Percentiles rank a stretch among this genome's conserved stretches.
Evolutionary conservation across 345 rosid species (phyloP).

Genomic region (Melastoma malabathricum): DNA sequence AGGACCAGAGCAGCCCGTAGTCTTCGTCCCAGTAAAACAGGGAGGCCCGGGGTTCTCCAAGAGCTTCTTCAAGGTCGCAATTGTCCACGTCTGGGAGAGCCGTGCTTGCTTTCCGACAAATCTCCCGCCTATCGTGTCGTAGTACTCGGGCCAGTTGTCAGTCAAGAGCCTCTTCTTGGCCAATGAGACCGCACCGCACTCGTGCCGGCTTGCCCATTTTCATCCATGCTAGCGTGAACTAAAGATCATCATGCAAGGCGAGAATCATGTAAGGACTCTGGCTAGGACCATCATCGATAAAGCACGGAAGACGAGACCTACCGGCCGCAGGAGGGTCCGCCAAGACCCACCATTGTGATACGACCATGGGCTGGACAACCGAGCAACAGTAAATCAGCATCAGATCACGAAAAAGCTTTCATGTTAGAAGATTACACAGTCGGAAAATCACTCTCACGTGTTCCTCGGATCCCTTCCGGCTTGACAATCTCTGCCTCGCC

Average conservation of each 20-base stretch:
- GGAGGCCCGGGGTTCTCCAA: slow-evolving; percentile 75
- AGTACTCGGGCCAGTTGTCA: slow-evolving; percentile 88
- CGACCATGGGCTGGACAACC: slow-evolving; percentile 71
- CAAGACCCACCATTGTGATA: slow-evolving; percentile 98
- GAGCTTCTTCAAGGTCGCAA: slow-evolving; percentile 80
- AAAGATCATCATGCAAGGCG: slow-evolving; percentile 7
- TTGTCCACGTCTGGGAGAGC: slow-evolving; percentile 75
- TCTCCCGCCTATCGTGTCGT: slow-evolving; percentile 63
- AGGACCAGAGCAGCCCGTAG: slow-evolving; percentile 69
- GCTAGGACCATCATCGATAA: too few relatives aligned
- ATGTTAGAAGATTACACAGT: background rate
- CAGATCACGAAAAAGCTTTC: background rate
- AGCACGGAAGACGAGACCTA: slow-evolving; percentile 5
- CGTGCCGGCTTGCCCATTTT: slow-evolving; percentile 71
- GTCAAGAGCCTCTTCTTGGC: slow-evolving; percentile 58
- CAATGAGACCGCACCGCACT: slow-evolving; percentile 52
- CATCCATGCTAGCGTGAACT: slow-evolving; percentile 88
- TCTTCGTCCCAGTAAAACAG: slow-evolving; percentile 82
- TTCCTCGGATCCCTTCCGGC: slow-evolving; percentile 97
- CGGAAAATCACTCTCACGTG: slow-evolving; percentile 42
- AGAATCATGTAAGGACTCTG: background rate
- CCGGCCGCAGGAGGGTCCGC: slow-evolving; percentile 99
- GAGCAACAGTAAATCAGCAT: slow-evolving; percentile 4
- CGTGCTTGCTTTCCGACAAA: slow-evolving; percentile 77
- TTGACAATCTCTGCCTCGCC: slow-evolving; percentile 85